Conservation (phyloP, 805 yeast genomes). For the Zygosaccharomyces bisporus region DNA sequence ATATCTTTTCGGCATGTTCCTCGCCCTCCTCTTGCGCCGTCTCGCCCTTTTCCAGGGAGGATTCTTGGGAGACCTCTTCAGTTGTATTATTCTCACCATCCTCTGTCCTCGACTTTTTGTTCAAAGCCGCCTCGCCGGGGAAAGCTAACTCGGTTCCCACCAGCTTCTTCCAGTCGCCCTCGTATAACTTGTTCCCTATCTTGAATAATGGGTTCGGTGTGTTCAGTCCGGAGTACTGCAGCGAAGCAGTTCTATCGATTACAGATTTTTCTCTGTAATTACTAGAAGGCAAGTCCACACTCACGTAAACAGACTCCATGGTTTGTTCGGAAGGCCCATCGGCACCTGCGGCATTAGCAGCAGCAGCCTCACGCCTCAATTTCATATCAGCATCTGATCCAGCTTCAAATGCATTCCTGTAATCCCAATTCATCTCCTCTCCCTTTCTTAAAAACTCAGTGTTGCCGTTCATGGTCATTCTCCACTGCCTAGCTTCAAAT, state of each 20-base stretch:
- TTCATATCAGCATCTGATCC: constrained; percentile 85
- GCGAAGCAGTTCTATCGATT: constrained; percentile 39
- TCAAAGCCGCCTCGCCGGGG: constrained; percentile 27
- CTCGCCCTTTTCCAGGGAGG: background rate
- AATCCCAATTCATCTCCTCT: constrained; percentile 93
- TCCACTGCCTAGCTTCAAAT: constrained; percentile 48
- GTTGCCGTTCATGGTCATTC: constrained; percentile 62
- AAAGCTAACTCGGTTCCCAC: constrained; percentile 70
- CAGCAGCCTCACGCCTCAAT: constrained; percentile 40
- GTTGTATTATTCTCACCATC: constrained; percentile 14
- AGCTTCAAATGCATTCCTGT: constrained; percentile 72
- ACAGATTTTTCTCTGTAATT: constrained; percentile 31
- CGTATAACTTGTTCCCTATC: constrained; percentile 56
- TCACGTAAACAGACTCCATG: constrained; percentile 47
- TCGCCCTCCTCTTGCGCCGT: constrained; percentile 12
- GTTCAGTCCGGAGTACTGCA: constrained; percentile 56
- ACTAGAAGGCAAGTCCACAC: constrained; percentile 48
- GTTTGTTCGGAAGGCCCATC: constrained; percentile 35
- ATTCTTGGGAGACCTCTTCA: constrained; percentile 16
- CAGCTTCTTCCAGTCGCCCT: constrained; percentile 71
- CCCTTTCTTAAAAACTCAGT: constrained; percentile 69
- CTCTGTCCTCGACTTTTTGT: constrained; percentile 13
- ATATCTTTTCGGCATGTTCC: constrained; percentile 26
- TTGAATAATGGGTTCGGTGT: constrained; percentile 53
- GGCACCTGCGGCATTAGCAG: constrained; percentile 18